phyloP scores from a whole-genome alignment of 2,329 filamentous ascomycete species.

The Monosporascus cannonballus region DNA sequence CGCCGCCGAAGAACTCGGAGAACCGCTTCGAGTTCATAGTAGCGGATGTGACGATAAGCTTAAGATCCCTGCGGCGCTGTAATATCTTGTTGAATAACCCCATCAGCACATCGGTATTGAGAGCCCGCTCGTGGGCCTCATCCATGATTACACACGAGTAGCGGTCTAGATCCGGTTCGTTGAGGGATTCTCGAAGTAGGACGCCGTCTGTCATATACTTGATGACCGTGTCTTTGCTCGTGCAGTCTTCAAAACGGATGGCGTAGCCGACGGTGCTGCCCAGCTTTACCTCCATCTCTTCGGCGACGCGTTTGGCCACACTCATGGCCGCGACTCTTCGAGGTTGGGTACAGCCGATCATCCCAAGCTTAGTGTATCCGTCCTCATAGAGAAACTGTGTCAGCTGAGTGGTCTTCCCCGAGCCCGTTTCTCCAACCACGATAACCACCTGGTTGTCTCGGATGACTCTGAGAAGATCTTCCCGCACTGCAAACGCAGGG shows the following conservation, averaged over 20 bases:
- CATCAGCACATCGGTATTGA: constrained; percentile 97
- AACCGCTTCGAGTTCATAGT: constrained; percentile 98
- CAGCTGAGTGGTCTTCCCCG: constrained; percentile 94
- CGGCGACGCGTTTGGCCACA: constrained; percentile 93
- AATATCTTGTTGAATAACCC: constrained; percentile 96
- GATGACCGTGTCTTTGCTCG: constrained; percentile 88
- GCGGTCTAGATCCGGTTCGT: constrained; percentile 85
- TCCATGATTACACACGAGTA: constrained; percentile 99
- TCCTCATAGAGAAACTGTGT: constrained; percentile 96
- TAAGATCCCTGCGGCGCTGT: constrained; percentile 80
- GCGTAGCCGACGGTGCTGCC: constrained; percentile 90
- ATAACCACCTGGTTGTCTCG: constrained; percentile 96
- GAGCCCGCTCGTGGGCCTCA: constrained; percentile 90
- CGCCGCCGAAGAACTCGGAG: constrained; percentile 90
- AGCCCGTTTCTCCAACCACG: constrained; percentile 94
- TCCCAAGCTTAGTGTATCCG: constrained; percentile 77
- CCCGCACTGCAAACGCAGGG: constrained; percentile 91
- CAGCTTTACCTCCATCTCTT: constrained; percentile 94
- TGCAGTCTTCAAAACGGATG: constrained; percentile 97
- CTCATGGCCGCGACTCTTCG: constrained; percentile 97
- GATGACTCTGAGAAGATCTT: constrained; percentile 86
- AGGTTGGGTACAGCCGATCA: constrained; percentile 96
- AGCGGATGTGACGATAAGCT: constrained; percentile 94
- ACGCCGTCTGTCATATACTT: constrained; percentile 99
- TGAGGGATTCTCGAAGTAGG: constrained; percentile 83